Conservation (phyloP, 371 early-diverging fungal species). For the Rhizopus arrhizus region DNA sequence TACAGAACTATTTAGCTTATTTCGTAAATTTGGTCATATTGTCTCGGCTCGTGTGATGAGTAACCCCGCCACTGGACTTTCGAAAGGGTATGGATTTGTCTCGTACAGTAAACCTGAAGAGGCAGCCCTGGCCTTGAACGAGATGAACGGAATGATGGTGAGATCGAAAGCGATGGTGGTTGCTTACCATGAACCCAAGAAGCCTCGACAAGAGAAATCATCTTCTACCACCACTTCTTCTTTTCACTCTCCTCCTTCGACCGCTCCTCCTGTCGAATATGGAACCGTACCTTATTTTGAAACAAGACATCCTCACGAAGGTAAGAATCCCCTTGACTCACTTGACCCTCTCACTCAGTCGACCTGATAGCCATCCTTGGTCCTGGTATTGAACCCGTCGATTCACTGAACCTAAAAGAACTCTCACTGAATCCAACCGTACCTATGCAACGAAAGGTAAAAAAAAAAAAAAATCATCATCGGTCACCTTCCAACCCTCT, state of each 20-base stretch:
- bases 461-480: background rate
- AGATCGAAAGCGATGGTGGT: slow-evolving; percentile 39
- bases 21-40: slow-evolving; percentile 48
- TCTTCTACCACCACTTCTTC: slow-evolving; percentile 26
- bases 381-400: no score
- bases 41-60: slow-evolving; percentile 55
- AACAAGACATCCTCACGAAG: slow-evolving; percentile 32
- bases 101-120: slow-evolving; percentile 46
- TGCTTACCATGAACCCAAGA: slow-evolving; percentile 53
- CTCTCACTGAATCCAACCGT: no score
- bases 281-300: slow-evolving; percentile 27
- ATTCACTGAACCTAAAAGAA: no score
- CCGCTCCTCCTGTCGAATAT: slow-evolving; percentile 32
- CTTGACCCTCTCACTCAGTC: no score
- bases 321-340: background rate
- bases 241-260: slow-evolving; percentile 29
- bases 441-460: background rate
- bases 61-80: slow-evolving; percentile 43
- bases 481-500: slow-evolving; percentile 1
- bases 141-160: slow-evolving; percentile 39
- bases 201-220: slow-evolving; percentile 39
- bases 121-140: slow-evolving; percentile 38
- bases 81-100: slow-evolving; percentile 53
- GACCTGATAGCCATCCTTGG: no score
- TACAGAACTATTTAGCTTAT: slow-evolving; percentile 41